phyloP scores from a whole-genome alignment of 345 rosid species.

The Populus euphratica region DNA sequence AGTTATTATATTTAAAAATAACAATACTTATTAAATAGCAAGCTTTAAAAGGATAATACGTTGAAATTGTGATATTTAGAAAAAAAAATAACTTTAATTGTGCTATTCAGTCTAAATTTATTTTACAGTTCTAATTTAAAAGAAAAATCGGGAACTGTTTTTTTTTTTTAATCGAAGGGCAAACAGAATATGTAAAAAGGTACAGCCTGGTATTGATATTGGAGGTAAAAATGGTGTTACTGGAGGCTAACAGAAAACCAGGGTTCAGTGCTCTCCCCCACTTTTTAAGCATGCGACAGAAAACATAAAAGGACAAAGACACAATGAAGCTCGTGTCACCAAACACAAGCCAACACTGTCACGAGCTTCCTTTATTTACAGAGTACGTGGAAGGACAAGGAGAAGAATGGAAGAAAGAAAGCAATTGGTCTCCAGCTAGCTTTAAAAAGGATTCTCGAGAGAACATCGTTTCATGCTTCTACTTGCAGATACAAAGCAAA shows the following conservation, averaged over 20 bases:
- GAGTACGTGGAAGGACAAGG: not conserved
- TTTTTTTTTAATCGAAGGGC: too few relatives aligned
- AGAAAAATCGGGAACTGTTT: too few relatives aligned
- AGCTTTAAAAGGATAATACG: too few relatives aligned
- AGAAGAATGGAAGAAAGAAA: not conserved
- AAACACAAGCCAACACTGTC: not conserved
- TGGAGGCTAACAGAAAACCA: not conserved
- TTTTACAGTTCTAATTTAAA: too few relatives aligned
- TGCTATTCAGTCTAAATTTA: too few relatives aligned
- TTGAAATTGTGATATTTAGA: too few relatives aligned
- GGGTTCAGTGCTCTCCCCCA: not conserved
- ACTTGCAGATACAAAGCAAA: not conserved
- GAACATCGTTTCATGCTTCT: not conserved
- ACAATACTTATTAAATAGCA: too few relatives aligned
- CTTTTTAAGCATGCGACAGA: not conserved
- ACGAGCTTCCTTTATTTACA: not conserved
- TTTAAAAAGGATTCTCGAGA: not conserved
- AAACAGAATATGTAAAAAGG: not conserved
- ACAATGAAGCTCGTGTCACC: not conserved
- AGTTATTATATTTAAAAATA: too few relatives aligned
- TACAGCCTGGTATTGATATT: too few relatives aligned
- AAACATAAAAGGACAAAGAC: not conserved
- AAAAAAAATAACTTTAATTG: too few relatives aligned
- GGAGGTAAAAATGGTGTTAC: not conserved
- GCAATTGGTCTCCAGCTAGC: conserved; percentile 20